Evolutionary conservation across 257 asterid species (phyloP).

Genomic region (Solanum bulbocastanum): DNA sequence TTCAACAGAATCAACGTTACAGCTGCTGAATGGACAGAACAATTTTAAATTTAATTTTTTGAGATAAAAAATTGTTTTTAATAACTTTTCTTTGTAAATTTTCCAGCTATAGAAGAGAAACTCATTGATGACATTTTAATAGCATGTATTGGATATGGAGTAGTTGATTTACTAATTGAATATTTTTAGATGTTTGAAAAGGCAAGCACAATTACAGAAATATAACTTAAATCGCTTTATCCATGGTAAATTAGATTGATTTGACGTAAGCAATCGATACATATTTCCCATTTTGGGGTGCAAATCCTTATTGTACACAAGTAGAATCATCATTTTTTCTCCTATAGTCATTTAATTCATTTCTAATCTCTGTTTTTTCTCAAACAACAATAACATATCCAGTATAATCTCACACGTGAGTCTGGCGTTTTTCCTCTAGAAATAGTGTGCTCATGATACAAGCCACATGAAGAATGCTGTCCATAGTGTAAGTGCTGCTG

Average conservation of each 20-base stretch:
- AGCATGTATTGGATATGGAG: background rate
- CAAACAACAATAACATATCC: too few species aligned
- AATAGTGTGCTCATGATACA: conserved; percentile 13
- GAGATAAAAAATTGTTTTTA: too few species aligned
- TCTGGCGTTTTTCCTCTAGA: background rate
- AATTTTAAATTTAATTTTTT: too few species aligned
- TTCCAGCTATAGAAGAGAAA: too few species aligned
- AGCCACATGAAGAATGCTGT: conserved; percentile 60
- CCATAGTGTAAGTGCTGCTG: conserved; percentile 58
- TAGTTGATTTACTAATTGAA: background rate
- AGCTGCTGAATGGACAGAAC: too few species aligned
- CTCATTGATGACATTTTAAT: background rate
- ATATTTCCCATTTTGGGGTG: background rate
- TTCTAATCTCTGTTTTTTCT: too few species aligned
- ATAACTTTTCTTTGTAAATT: too few species aligned
- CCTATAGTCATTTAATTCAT: background rate
- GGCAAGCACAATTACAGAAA: background rate
- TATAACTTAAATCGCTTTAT: background rate
- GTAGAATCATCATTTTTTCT: background rate
- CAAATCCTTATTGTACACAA: background rate
- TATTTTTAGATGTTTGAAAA: background rate
- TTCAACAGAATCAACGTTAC: too few species aligned
- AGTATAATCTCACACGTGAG: too few species aligned
- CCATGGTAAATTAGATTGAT: background rate
- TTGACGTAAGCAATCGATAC: fast-evolving